phyloP scores from a whole-genome alignment of 495 filamentous ascomycete species.

The Mycothermus thermophilus region DNA sequence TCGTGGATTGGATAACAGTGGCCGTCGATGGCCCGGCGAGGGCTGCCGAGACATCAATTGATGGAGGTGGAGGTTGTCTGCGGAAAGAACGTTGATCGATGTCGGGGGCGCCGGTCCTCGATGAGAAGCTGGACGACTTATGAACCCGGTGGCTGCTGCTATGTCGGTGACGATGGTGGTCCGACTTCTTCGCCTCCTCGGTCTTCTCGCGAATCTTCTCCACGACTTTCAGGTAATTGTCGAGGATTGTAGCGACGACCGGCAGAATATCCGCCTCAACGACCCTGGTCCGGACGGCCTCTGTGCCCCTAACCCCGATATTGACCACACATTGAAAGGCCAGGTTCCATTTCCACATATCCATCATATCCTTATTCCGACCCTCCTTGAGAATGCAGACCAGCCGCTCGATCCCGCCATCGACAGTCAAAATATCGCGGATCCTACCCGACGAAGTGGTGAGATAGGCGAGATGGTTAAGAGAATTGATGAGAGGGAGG shows the following conservation, averaged over 20 bases:
- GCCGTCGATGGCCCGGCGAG: slow-evolving; percentile 34
- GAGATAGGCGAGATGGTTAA: slow-evolving; percentile 95
- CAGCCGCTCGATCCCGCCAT: slow-evolving; percentile 91
- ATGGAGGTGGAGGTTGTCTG: slow-evolving; percentile 32
- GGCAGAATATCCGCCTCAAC: slow-evolving; percentile 99
- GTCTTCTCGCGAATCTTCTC: slow-evolving; percentile 79
- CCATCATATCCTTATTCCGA: slow-evolving; percentile 93
- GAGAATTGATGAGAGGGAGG: slow-evolving; percentile 89
- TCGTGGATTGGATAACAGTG: slow-evolving; percentile 21
- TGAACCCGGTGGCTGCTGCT: slow-evolving; percentile 28
- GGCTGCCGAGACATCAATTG: slow-evolving; percentile 32
- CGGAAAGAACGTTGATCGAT: slow-evolving; percentile 33
- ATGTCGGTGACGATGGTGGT: slow-evolving; percentile 31
- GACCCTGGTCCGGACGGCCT: slow-evolving; percentile 81
- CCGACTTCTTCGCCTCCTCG: slow-evolving; percentile 46
- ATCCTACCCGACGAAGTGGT: slow-evolving; percentile 98
- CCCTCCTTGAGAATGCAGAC: slow-evolving; percentile 97
- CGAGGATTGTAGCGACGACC: slow-evolving; percentile 95
- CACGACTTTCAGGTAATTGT: slow-evolving; percentile 94
- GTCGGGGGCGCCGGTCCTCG: slow-evolving; percentile 34
- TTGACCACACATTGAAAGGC: slow-evolving; percentile 98
- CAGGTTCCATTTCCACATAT: slow-evolving; percentile 99
- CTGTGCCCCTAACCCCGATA: slow-evolving; percentile 91
- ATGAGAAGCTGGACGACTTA: slow-evolving; percentile 34
- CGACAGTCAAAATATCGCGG: slow-evolving; percentile 90